phyloP scores from a whole-genome alignment of 306 rosid genomes.

The Datisca glomerata region DNA sequence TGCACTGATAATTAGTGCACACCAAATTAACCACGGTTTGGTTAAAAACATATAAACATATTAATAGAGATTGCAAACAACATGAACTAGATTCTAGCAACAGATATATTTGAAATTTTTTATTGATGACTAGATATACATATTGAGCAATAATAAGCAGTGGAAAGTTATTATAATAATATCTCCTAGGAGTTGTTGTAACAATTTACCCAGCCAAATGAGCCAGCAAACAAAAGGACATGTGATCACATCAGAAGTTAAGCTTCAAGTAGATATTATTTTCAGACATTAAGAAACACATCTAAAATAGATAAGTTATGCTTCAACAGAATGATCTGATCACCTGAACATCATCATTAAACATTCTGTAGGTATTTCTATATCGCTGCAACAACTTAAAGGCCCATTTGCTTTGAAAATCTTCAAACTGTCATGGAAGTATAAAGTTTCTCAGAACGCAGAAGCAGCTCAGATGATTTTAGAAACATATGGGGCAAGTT shows the following conservation, averaged over 20 bases:
- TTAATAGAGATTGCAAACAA: too few species aligned
- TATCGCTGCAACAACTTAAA: slow-evolving; percentile 91
- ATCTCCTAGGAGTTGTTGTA: not conserved
- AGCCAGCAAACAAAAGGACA: not conserved
- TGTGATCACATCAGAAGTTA: slow-evolving; percentile 1
- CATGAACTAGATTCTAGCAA: too few species aligned
- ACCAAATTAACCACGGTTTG: too few species aligned
- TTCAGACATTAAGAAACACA: too few species aligned
- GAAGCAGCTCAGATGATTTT: not conserved
- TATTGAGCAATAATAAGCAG: slow-evolving; percentile 1
- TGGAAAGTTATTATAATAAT: not conserved
- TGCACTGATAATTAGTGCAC: too few species aligned
- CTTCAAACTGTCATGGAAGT: slow-evolving; percentile 69
- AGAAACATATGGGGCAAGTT: not conserved
- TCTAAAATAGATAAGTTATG: not conserved
- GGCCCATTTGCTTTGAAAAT: slow-evolving; percentile 99
- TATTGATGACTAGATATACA: too few species aligned
- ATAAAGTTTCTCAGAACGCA: slow-evolving; percentile 1
- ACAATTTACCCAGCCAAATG: not conserved
- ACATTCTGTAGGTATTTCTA: slow-evolving; percentile 87
- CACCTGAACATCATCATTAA: slow-evolving; percentile 99
- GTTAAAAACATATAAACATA: too few species aligned
- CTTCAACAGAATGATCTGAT: slow-evolving; percentile 5
- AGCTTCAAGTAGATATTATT: too few species aligned
- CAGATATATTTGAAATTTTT: too few species aligned